Evolutionary conservation across 129 eudicot genomes (phyloP).

Genomic region (Tagetes erecta): DNA sequence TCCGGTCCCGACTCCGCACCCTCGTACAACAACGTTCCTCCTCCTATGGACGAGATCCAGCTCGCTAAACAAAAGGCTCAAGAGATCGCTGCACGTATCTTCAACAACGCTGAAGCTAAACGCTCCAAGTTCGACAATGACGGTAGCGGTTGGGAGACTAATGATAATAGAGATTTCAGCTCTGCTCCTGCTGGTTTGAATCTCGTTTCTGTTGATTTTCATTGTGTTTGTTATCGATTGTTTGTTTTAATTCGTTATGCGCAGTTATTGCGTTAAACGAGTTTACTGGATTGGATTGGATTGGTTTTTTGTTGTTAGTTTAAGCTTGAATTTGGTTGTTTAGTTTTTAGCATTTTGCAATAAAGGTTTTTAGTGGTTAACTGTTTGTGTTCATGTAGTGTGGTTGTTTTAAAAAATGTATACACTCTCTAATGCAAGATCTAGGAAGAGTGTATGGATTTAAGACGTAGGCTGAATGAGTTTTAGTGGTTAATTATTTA

Average conservation of each 20-base stretch:
- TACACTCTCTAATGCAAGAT: too few species aligned
- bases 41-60: slow-evolving; percentile 52
- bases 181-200: slow-evolving; percentile 35
- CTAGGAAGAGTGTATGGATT: background rate
- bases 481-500: too few species aligned
- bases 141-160: slow-evolving; percentile 39
- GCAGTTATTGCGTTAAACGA: too few species aligned
- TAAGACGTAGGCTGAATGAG: background rate
- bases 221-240: background rate
- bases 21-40: slow-evolving; percentile 49
- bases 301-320: background rate
- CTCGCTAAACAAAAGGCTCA: slow-evolving; percentile 57
- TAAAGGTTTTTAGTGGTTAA: background rate
- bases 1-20: slow-evolving; percentile 50
- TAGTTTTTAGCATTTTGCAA: background rate
- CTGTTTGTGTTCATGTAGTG: too few species aligned
- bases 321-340: background rate
- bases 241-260: background rate
- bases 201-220: background rate
- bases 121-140: slow-evolving; percentile 68
- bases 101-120: slow-evolving; percentile 56
- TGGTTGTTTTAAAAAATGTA: too few species aligned
- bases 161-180: slow-evolving; percentile 26
- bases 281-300: background rate
- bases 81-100: slow-evolving; percentile 57